phyloP scores from a whole-genome alignment of 805 yeast genomes.

The Candida michaelii region DNA sequence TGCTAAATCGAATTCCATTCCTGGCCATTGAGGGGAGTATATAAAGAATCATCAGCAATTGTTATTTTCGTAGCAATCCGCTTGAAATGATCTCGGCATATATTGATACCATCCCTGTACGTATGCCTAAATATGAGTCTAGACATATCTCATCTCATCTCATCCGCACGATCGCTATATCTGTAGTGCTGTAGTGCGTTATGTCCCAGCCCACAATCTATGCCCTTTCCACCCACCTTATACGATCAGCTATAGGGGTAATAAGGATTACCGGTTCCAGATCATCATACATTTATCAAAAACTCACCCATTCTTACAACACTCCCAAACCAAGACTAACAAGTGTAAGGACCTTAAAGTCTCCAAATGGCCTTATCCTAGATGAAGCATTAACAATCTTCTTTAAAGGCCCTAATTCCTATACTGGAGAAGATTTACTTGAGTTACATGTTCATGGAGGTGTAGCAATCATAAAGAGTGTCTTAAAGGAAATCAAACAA shows the following conservation, averaged over 20 bases:
- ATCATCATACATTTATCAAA: slow-evolving; percentile 43
- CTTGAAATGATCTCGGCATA: too few species aligned
- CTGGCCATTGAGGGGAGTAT: too few species aligned
- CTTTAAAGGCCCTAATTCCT: slow-evolving; percentile 74
- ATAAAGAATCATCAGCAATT: too few species aligned
- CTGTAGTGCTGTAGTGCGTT: too few species aligned
- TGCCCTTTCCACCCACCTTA: slow-evolving; percentile 84
- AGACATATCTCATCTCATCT: slow-evolving; percentile 2
- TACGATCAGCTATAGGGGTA: slow-evolving; percentile 84
- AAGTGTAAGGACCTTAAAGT: slow-evolving; percentile 55
- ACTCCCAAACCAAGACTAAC: slow-evolving; percentile 53
- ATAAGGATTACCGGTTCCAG: slow-evolving; percentile 79
- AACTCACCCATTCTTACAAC: slow-evolving; percentile 46
- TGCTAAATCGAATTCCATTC: too few species aligned
- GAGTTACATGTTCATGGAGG: slow-evolving; percentile 97
- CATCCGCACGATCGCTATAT: too few species aligned
- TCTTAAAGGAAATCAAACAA: slow-evolving; percentile 57
- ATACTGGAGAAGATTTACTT: slow-evolving; percentile 88
- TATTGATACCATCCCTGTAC: too few species aligned
- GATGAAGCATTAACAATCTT: slow-evolving; percentile 76
- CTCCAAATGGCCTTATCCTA: slow-evolving; percentile 40
- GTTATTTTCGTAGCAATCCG: too few species aligned
- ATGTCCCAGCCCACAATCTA: slow-evolving; percentile 68
- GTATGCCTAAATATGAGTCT: too few species aligned
- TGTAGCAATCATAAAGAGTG: slow-evolving; percentile 72